Conservation (phyloP, 257 asterid species). For the Rauvolfia tetraphylla region DNA sequence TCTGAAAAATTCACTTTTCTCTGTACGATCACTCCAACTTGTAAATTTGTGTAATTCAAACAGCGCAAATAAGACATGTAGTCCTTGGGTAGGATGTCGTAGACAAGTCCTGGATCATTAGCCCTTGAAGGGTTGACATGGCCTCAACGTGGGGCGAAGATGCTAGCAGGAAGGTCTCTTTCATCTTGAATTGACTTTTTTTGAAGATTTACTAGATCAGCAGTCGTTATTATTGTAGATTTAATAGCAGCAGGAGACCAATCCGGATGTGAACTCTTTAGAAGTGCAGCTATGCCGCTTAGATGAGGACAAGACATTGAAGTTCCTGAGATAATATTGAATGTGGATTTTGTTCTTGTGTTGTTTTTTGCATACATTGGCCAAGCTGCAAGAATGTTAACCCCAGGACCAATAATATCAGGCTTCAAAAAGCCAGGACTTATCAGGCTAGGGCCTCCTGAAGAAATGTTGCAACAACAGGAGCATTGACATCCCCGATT, state of each 20-base stretch:
- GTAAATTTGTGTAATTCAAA: conserved; percentile 3
- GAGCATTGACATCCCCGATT: conserved; percentile 39
- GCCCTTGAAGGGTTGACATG: conserved; percentile 21
- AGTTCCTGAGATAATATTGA: conserved; percentile 48
- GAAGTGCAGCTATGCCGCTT: conserved; percentile 42
- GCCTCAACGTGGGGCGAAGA: conserved; percentile 11
- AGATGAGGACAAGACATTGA: conserved; percentile 59
- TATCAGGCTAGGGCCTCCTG: not conserved
- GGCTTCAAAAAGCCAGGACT: not conserved
- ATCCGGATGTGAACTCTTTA: conserved; percentile 37
- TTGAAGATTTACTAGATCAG: not conserved
- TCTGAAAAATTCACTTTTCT: not conserved
- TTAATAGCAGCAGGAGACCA: conserved; percentile 32
- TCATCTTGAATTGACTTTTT: conserved; percentile 11
- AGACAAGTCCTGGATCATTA: conserved; percentile 16
- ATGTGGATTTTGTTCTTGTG: conserved; percentile 23
- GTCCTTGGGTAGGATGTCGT: conserved; percentile 17
- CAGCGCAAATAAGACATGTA: conserved; percentile 20
- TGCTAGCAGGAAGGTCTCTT: conserved; percentile 1
- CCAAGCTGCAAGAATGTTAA: conserved; percentile 46
- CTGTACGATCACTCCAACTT: not conserved
- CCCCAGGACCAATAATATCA: not conserved
- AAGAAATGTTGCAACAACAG: conserved; percentile 40
- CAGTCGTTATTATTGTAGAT: conserved; percentile 23
- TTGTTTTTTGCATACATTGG: conserved; percentile 30